Base-by-base conservation (phyloP, 768 basidiomycete species). In the Udeniomyces megalosporus region DNA sequence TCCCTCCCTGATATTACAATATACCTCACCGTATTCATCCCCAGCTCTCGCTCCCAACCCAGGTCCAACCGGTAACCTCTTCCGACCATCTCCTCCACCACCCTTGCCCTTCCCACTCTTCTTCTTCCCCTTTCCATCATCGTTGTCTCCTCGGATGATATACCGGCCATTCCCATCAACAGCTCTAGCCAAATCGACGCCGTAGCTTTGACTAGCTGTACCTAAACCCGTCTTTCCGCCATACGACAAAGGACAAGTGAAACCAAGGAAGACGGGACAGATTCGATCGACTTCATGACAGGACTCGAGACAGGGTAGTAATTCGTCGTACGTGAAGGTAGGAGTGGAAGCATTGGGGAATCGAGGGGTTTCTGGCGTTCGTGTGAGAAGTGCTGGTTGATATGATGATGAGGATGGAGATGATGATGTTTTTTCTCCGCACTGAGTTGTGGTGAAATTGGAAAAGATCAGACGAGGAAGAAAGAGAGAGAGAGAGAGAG, bases 241-340 rank as follows among this genome's bases (percentile, higher is more conserved):
- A 15, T 65, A 54, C 1, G 49, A 45, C 11, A 71, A 38, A 3
- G 61, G 74, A 61, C 74, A 74, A 44, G 69, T 53, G 49, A 74
- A 72, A 6, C 64, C 62, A n/a, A 74, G 64, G 58, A 67, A 69
- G 10, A 70, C 71, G n/a, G 74, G 74, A 68, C 74, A 74, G 22
- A 67, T 58, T 12, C 73, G 61, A 60, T 74, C 71, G 4, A 70
- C 71, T 5, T 61, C 50, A 31, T 72, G 68, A 56, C 74, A 74
- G 11, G 58, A 67, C 10, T 62, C 47, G 17, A 74, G 60, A 66
- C 74, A 74, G 11, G 74, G 74, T 8, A 72, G 50, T 6, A 74
- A 66, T 57, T 73, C 71, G 22, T 56, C 62, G 55, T 72, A 74
- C 32, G 65, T 60, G 62, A 71, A 71, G 3, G 66, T 20, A 2